A percentile compares a stretch with the other conserved stretches of the same genome.
Conservation (phyloP, 2,329 filamentous ascomycete genomes). For the Fusarium mundagurra region DNA sequence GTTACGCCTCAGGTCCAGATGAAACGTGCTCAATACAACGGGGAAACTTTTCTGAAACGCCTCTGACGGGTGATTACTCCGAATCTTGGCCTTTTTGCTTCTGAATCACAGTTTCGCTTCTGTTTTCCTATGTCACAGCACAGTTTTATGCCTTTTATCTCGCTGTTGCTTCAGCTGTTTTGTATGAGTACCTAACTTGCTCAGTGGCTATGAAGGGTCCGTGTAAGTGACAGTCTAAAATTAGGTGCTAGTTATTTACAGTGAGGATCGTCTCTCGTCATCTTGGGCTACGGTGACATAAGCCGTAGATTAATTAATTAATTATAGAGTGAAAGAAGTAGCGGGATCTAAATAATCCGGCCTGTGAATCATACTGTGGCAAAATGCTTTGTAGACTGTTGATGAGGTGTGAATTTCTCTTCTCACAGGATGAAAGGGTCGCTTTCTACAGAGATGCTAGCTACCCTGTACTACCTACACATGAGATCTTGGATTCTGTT, state of each 20-base stretch:
- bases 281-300: constrained; percentile 4
- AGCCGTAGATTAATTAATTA: not conserved
- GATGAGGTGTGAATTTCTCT: not conserved
- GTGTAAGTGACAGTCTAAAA: not conserved
- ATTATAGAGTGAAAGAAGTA: not conserved
- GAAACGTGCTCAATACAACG: constrained; percentile 42
- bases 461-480: not conserved
- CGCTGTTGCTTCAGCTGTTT: not conserved
- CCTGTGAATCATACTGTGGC: not conserved
- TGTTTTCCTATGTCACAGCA: not conserved
- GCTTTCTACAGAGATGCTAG: not conserved
- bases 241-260: not conserved
- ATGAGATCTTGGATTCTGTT: not conserved
- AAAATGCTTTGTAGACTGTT: not conserved
- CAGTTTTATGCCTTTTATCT: not conserved
- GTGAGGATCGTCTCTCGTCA: constrained; percentile 15
- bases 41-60: constrained; percentile 35
- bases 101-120: not conserved
- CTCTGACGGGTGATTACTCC: constrained; percentile 11
- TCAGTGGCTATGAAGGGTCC: not conserved
- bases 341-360: too few species aligned
- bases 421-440: not conserved
- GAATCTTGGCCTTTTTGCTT: not conserved
- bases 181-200: not conserved
- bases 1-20: constrained; percentile 11